Evolutionary conservation across 306 rosid species (phyloP).

Genomic region (Lagenaria siceraria): DNA sequence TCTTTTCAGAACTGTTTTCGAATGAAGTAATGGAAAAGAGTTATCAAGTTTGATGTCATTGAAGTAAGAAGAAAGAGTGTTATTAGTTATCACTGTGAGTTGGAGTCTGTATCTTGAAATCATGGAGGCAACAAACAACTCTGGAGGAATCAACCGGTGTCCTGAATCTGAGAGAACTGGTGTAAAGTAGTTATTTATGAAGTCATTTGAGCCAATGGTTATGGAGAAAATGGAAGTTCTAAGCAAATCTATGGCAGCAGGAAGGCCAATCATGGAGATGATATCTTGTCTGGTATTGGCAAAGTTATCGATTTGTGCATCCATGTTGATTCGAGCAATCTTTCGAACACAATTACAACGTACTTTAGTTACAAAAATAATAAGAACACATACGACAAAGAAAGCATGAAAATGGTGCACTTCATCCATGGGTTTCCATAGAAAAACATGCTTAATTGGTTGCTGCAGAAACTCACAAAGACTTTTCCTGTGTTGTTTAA

Average conservation of each 20-base stretch:
- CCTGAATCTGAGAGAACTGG: constrained; percentile 19
- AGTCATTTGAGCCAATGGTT: constrained; percentile 59
- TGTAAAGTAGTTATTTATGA: constrained; percentile 49
- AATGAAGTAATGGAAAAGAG: neutral
- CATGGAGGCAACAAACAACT: constrained; percentile 34
- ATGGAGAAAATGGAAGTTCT: constrained; percentile 33
- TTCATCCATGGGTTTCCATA: neutral
- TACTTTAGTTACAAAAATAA: neutral
- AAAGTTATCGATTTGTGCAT: constrained; percentile 50
- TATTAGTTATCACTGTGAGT: constrained; percentile 38
- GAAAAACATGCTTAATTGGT: neutral
- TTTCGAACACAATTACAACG: neutral
- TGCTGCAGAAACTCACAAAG: constrained; percentile 33
- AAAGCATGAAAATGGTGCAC: neutral
- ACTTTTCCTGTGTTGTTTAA: constrained; percentile 43
- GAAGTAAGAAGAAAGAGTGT: neutral
- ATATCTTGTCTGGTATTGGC: constrained; percentile 57
- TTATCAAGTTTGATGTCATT: neutral
- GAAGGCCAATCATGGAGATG: constrained; percentile 31
- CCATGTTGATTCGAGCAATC: constrained; percentile 54
- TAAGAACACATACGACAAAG: neutral
- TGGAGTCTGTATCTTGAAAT: constrained; percentile 40
- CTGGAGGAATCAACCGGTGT: constrained; percentile 19
- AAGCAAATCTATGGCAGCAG: constrained; percentile 24
- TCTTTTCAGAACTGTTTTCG: neutral